Conservation (phyloP, 1,139 yeast genomes). For the Taphrina pruni region DNA sequence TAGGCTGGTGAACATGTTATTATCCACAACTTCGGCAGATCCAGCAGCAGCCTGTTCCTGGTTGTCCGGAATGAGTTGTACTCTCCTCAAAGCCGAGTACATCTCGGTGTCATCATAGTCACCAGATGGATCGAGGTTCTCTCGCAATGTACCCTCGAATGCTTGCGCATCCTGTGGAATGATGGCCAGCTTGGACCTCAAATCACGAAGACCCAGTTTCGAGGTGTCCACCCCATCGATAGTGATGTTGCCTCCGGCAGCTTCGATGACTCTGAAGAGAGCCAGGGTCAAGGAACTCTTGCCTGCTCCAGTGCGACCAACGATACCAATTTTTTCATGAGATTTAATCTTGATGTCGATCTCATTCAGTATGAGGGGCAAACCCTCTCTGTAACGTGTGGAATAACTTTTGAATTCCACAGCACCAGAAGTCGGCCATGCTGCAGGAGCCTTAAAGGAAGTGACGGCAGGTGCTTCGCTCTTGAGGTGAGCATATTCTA, state of each 20-base stretch:
- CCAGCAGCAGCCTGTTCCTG: constrained; percentile 46
- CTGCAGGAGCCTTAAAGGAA: constrained; percentile 53
- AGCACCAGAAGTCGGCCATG: constrained; percentile 69
- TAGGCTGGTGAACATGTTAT: constrained; percentile 77
- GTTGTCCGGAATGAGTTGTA: constrained; percentile 64
- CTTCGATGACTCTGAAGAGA: constrained; percentile 73
- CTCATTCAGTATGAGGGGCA: constrained; percentile 61
- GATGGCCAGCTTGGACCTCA: constrained; percentile 82
- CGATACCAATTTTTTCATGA: constrained; percentile 73
- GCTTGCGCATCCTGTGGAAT: constrained; percentile 98
- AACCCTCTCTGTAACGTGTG: constrained; percentile 66
- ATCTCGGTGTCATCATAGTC: constrained; percentile 72
- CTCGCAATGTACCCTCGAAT: constrained; percentile 86
- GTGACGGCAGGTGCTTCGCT: constrained; percentile 61
- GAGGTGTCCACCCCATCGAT: constrained; percentile 77
- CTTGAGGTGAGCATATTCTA: constrained; percentile 69
- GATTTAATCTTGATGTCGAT: constrained; percentile 62
- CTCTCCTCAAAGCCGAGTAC: constrained; percentile 77
- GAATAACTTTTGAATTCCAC: constrained; percentile 66
- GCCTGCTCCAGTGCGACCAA: constrained; percentile 88
- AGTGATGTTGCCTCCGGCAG: constrained; percentile 65
- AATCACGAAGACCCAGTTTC: constrained; percentile 76
- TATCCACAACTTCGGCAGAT: constrained; percentile 54
- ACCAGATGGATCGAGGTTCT: constrained; percentile 84
- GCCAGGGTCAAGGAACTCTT: constrained; percentile 75